Percentiles rank a stretch among this genome's conserved stretches.
These are phyloP conservation scores for Mucor ambiguus DNA, from an alignment of 371 early-diverging fungal genomes.

Conservation along the genomic window DNA sequence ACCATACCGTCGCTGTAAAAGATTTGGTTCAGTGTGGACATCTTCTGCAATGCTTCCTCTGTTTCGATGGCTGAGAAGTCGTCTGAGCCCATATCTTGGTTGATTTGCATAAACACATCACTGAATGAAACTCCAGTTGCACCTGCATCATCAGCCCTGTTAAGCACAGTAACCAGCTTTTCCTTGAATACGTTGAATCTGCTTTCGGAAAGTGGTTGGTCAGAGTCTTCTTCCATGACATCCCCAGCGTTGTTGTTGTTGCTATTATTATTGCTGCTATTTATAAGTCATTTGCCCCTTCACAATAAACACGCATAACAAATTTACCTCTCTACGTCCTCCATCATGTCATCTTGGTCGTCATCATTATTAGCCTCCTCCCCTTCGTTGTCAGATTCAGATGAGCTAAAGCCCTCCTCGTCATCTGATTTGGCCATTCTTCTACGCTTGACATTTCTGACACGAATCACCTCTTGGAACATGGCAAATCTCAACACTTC, in stretches of 20 bases:
- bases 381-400: conserved; percentile 44
- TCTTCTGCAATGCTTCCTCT: conserved; percentile 30
- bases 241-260: background rate
- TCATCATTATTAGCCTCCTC: conserved; percentile 6
- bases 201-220: background rate
- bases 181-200: background rate
- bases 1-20: conserved; percentile 71
- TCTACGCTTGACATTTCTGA: conserved; percentile 59
- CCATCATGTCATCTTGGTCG: conserved; percentile 30
- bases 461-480: conserved; percentile 82
- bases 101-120: conserved; percentile 45
- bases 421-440: conserved; percentile 34
- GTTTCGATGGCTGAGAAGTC: conserved; percentile 34
- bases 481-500: conserved; percentile 88
- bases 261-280: background rate
- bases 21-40: conserved; percentile 71
- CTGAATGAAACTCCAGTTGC: background rate
- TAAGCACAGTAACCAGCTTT: background rate
- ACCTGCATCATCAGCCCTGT: background rate
- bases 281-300: background rate
- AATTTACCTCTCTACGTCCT: conserved; percentile 17
- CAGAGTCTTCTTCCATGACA: background rate
- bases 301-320: background rate
- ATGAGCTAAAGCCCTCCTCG: conserved; percentile 31
- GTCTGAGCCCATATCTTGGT: conserved; percentile 29